Evolutionary conservation across 2,329 filamentous ascomycete species (phyloP), one percentile per base, ranked within the genome.

Genomic region (Xylariaceae sp.): DNA sequence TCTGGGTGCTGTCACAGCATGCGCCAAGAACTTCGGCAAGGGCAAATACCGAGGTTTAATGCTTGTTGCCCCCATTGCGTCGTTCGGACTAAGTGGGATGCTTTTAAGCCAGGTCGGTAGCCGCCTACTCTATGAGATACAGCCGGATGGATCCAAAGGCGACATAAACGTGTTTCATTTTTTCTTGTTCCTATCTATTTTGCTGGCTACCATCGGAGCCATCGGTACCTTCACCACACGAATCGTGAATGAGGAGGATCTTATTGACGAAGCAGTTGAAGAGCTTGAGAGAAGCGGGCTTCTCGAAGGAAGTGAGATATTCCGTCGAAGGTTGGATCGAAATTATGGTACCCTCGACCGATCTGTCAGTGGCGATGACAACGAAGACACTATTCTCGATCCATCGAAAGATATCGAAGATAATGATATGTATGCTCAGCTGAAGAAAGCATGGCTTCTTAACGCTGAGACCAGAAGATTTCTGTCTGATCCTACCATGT

Each of bases 1-100:
- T 72, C 80, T 97, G 50, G 83, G 87, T 44, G 88, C 91, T 2
- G 88, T 99, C n/a, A 93, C 93, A 6, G 96, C 93, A 0, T 96
- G 92, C 68, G 94, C 94, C 29, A 99, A 99, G 84, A 99, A 97
- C 75, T 99, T 97, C 74, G 92, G 92, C 42, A 86, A 88, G 56
- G 91, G 92, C 3, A 89, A 87, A 67, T 87, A 95, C 67, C 88
- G 93, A 65, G 94, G 94, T 0, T 76, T 99, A 44, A 93, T 95
- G 55, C 80, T 99, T 50, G 92, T 93, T 1, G 81, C 91, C 55
- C 94, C 94, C 1, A 97, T 97, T 70, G 91, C 94, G 0, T 88
- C 90, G 6, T 96, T 97, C 70, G 94, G 94, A 0, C 73, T 99
- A 51, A 96, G 92, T 67, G 92, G 92, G 41, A 93, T 99, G 88